phyloP scores from a whole-genome alignment of 2,329 filamentous ascomycete species.

The Leptodontidium sp. region DNA sequence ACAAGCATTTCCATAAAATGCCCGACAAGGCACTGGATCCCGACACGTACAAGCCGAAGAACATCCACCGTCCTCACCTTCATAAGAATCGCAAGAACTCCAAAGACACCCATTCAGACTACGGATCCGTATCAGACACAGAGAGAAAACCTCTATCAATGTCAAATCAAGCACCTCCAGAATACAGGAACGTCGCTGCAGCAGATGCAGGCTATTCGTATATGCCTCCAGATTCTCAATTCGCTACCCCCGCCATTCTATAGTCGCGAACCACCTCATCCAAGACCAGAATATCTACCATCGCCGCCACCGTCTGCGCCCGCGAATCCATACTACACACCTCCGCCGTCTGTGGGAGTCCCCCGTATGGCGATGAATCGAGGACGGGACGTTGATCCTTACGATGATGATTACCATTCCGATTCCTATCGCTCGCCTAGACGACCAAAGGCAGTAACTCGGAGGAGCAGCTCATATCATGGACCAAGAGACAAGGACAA shows the following conservation, averaged over 20 bases:
- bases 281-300: constrained; percentile 31
- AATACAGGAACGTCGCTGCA: neutral
- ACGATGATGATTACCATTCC: constrained; percentile 32
- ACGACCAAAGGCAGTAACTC: constrained; percentile 23
- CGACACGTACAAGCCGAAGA: constrained; percentile 37
- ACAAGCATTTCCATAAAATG: constrained; percentile 39
- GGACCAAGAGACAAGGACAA: constrained; percentile 22
- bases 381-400: constrained; percentile 19
- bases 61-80: neutral
- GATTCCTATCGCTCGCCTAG: constrained; percentile 19
- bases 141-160: constrained; percentile 8
- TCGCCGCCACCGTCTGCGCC: constrained; percentile 7
- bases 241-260: constrained; percentile 14
- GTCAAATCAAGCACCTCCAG: constrained; percentile 1
- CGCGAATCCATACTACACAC: constrained; percentile 9
- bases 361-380: constrained; percentile 20
- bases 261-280: constrained; percentile 18
- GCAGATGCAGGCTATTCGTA: constrained; percentile 11
- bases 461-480: constrained; percentile 34
- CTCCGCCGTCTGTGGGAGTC: constrained; percentile 5
- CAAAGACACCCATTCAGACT: constrained; percentile 17
- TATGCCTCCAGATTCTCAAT: constrained; percentile 8
- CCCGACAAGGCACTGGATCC: constrained; percentile 36
- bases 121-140: constrained; percentile 13
- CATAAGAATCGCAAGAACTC: constrained; percentile 23